These are phyloP conservation scores for Wickerhamomyces hampshirensis DNA, from an alignment of 805 yeast genomes.

Conservation along the genomic window DNA sequence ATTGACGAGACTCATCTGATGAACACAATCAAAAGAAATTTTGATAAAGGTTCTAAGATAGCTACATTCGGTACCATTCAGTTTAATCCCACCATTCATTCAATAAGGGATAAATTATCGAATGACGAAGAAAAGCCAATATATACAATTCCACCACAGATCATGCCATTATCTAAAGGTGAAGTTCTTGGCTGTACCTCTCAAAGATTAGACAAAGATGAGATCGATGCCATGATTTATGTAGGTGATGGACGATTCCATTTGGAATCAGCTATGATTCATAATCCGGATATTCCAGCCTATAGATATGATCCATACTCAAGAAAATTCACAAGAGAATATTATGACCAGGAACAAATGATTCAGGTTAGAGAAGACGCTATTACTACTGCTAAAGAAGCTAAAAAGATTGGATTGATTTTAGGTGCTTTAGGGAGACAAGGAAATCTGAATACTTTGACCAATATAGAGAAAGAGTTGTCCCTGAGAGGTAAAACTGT, in stretches of 20 bases:
- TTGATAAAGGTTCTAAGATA: constrained; percentile 55
- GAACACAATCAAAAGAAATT: constrained; percentile 70
- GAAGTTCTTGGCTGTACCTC: constrained; percentile 97
- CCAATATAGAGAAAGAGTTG: constrained; percentile 55
- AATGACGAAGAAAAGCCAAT: constrained; percentile 43
- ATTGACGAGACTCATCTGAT: constrained; percentile 81
- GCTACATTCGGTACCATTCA: constrained; percentile 96
- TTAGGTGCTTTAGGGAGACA: constrained; percentile 95
- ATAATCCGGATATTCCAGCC: constrained; percentile 89
- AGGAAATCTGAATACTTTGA: constrained; percentile 78
- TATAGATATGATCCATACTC: constrained; percentile 94
- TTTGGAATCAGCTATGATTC: constrained; percentile 94
- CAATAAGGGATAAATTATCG: constrained; percentile 57
- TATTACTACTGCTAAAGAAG: constrained; percentile 50
- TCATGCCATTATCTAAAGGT: constrained; percentile 88
- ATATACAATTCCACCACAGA: constrained; percentile 80
- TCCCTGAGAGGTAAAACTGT: constrained; percentile 54
- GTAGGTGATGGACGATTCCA: constrained; percentile 97
- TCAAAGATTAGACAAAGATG: constrained; percentile 62
- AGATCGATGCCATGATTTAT: constrained; percentile 77
- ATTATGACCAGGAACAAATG: constrained; percentile 83
- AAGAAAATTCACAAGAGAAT: constrained; percentile 83
- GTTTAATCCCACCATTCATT: constrained; percentile 91
- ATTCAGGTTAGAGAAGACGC: constrained; percentile 71
- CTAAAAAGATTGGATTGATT: constrained; percentile 74